Conservation (phyloP, 179 eudicot species). For the Vitellaria paradoxa region DNA sequence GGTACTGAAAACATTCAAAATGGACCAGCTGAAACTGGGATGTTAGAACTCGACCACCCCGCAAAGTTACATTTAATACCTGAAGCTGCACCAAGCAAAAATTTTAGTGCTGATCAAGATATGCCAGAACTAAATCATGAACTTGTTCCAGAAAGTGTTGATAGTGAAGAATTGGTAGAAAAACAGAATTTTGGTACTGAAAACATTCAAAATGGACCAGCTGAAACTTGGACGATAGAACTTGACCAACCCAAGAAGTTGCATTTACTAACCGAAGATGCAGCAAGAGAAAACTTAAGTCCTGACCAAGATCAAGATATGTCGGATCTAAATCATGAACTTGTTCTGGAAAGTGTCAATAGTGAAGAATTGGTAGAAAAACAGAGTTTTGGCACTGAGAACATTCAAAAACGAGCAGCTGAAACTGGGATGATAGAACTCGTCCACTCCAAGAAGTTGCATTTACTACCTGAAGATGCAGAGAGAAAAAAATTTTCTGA, state of each 20-base stretch:
- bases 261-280: slow-evolving; percentile 12
- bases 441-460: neutral
- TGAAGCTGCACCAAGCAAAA: slow-evolving; percentile 13
- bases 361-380: slow-evolving; percentile 21
- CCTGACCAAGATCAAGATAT: neutral
- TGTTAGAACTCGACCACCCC: slow-evolving; percentile 4
- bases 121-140: neutral
- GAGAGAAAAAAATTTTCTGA: slow-evolving; percentile 6
- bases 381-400: slow-evolving; percentile 18
- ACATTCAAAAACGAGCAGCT: slow-evolving; percentile 17
- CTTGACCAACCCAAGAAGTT: neutral
- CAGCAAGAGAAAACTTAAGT: slow-evolving; percentile 2
- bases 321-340: neutral
- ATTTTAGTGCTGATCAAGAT: neutral
- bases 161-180: slow-evolving; percentile 20
- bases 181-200: slow-evolving; percentile 20
- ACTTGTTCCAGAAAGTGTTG: slow-evolving; percentile 10
- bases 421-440: slow-evolving; percentile 15
- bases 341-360: slow-evolving; percentile 13
- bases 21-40: slow-evolving; percentile 17
- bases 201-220: slow-evolving; percentile 19
- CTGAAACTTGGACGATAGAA: slow-evolving; percentile 17
- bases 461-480: slow-evolving; percentile 12
- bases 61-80: slow-evolving; percentile 14
- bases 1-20: slow-evolving; percentile 25